These are phyloP conservation scores for Paraurostyla sp. DNA, from an alignment of 73 alveolate species.

Conservation along the genomic window DNA sequence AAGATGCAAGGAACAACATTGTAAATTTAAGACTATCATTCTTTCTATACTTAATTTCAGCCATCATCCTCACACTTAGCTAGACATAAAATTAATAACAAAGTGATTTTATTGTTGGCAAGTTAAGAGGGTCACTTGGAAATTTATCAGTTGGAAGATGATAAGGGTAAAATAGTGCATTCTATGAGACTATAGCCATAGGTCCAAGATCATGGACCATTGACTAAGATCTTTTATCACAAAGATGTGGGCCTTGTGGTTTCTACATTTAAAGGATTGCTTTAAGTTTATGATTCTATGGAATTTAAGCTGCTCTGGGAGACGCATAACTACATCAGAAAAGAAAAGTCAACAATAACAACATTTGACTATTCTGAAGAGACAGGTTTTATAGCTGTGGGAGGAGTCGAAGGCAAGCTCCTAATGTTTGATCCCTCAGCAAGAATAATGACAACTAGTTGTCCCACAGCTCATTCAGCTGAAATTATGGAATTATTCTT, in stretches of 20 bases:
- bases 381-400: constrained; percentile 60
- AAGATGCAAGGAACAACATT: constrained; percentile 53
- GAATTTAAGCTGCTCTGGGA: constrained; percentile 64
- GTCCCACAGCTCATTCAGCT: constrained; percentile 19
- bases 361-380: constrained; percentile 46
- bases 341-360: constrained; percentile 52
- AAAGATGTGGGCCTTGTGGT: constrained; percentile 57
- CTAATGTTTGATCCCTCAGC: constrained; percentile 68
- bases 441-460: constrained; percentile 25
- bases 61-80: constrained; percentile 54
- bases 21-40: constrained; percentile 18
- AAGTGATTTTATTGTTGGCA: constrained; percentile 57
- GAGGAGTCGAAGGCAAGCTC: constrained; percentile 71
- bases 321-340: constrained; percentile 21
- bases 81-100: constrained; percentile 46
- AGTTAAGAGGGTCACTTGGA: constrained; percentile 39
- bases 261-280: constrained; percentile 50
- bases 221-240: constrained; percentile 37
- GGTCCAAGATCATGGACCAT: constrained; percentile 52
- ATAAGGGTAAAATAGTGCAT: constrained; percentile 25
- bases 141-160: constrained; percentile 27
- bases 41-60: constrained; percentile 11
- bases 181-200: not conserved
- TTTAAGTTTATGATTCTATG: constrained; percentile 66
- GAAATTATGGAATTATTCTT: constrained; percentile 51